phyloP scores from a whole-genome alignment of 805 yeast genomes.

The Schwanniomyces sp. region DNA sequence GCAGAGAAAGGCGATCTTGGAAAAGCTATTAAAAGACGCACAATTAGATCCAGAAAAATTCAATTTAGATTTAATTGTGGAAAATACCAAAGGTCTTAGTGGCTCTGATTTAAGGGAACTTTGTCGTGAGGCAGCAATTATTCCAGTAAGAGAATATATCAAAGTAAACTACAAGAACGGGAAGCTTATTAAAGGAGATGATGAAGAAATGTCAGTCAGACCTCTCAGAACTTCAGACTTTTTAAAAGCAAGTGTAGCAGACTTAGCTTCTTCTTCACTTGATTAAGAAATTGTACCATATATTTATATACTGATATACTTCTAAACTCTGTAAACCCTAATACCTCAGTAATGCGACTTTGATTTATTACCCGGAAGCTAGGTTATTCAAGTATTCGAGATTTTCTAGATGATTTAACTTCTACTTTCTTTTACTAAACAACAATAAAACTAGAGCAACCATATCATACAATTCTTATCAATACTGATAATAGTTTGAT shows the following conservation, averaged over 20 bases:
- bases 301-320: background rate
- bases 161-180: constrained; percentile 50
- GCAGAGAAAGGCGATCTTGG: constrained; percentile 70
- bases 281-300: constrained; percentile 11
- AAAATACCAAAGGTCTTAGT: constrained; percentile 62
- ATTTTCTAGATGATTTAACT: too few species aligned
- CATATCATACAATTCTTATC: too few species aligned
- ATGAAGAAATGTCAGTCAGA: constrained; percentile 47
- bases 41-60: constrained; percentile 55
- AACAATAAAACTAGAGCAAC: too few species aligned
- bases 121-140: constrained; percentile 91
- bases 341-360: background rate
- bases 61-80: constrained; percentile 59
- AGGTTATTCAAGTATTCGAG: background rate
- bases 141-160: constrained; percentile 84
- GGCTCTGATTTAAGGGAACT: constrained; percentile 92
- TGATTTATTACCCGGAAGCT: background rate
- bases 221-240: constrained; percentile 69
- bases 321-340: background rate
- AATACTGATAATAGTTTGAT: background rate
- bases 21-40: constrained; percentile 67
- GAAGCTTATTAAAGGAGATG: constrained; percentile 20
- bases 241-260: constrained; percentile 24
- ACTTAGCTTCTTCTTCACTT: constrained; percentile 15
- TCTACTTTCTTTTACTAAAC: too few species aligned